Evolutionary conservation across 2,329 filamentous ascomycete genomes (phyloP).

Genomic region (Fusarium nisikadoi): DNA sequence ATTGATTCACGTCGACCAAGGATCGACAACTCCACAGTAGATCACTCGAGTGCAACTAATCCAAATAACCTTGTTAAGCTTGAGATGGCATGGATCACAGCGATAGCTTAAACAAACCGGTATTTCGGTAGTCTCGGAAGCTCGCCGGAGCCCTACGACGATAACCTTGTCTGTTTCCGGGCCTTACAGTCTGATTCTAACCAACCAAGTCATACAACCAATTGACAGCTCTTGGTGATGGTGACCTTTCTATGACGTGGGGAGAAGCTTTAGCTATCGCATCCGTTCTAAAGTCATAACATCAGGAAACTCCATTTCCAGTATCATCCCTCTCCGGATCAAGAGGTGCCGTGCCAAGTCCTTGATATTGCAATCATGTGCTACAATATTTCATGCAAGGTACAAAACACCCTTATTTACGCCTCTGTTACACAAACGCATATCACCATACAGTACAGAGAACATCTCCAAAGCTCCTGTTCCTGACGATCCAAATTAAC

Average conservation of each 20-base stretch:
- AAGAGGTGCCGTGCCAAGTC: constrained; percentile 14
- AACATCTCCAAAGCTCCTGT: background rate
- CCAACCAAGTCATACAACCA: background rate
- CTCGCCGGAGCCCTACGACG: background rate
- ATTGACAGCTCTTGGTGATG: background rate
- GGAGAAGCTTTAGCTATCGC: background rate
- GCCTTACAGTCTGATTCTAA: background rate
- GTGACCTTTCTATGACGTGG: background rate
- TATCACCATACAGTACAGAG: background rate
- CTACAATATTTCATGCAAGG: constrained; percentile 11
- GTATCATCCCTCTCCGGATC: background rate
- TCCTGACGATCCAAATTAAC: constrained; percentile 27
- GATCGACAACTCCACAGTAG: background rate
- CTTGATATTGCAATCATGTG: background rate
- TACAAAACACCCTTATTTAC: background rate
- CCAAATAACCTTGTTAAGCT: background rate
- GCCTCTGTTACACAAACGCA: constrained; percentile 10
- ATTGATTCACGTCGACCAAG: background rate
- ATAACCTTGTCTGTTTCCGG: background rate
- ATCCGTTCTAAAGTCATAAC: background rate
- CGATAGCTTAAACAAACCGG: background rate
- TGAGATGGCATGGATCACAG: background rate
- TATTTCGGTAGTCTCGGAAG: background rate
- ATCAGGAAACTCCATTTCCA: background rate
- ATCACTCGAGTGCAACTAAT: background rate